Base-by-base conservation (phyloP, 75 land plant genomes). In the Cryptomeria japonica region DNA sequence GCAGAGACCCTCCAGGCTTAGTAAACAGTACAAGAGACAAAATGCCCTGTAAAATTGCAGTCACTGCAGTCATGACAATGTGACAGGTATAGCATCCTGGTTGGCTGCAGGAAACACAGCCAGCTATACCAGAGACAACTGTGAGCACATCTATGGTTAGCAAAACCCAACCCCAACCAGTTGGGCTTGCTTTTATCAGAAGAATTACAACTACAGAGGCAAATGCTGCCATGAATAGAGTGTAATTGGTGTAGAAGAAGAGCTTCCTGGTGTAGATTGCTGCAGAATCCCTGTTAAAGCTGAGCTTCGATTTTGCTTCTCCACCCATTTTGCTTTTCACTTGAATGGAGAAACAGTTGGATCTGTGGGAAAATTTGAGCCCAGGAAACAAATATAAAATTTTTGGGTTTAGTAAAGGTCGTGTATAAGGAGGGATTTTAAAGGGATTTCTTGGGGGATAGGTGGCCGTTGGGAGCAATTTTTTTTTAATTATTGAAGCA, bases 41-140 rank as follows among this genome's bases (percentile, higher is more conserved):
- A 11, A 22, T 25, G 84, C 84, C 84, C n/a, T 80, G 49, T 10
- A 80, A 22, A 28, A 80, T 28, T 4, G 84, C 84, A 41, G 84
- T 80, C 3, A 44, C 47, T 18, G 84, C 51, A 22, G 84, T 80
- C 47, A 25, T 44, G 47, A 80, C 47, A 44, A 80, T 39, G 28
- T 80, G 84, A 44, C 44, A 80, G 0, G 84, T 80, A 31, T 80
- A 80, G 84, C 84, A 80, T 9, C 84, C 31, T 25, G 84, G 51
- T 22, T 80, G 3, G 31, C 31, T 41, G n/a, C 31, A 41, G 51
- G 84, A 80, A 41, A 80, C 14, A 6, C n/a, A 80, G 2, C 84
- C 49, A 7, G 49, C 84, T 19, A 80, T 80, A 22, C 84, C 51
- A 10, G 51, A 80, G 22, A 80, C 2, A 6, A 80, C 44, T 44